Base-by-base conservation (phyloP, 768 basidiomycete genomes). In the Lentinula detonsa region DNA sequence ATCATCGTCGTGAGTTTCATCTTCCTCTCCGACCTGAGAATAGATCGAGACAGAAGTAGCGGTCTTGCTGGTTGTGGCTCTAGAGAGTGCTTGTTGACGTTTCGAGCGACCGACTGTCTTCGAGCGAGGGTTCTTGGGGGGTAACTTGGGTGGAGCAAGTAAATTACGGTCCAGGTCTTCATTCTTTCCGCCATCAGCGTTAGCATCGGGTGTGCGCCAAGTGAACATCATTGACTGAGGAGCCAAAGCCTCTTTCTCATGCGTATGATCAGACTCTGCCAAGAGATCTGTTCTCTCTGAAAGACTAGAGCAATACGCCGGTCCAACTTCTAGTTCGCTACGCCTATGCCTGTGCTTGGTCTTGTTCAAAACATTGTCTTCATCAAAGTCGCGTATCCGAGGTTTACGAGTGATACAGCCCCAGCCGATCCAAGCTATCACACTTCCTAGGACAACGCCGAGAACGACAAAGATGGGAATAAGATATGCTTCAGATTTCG, bases 391-490 rank as follows among this genome's bases (percentile, higher is more conserved):
- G 9, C 37, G 35, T 21, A 50, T 33, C 6, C 58, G 45, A 15
- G 64, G 64, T 52, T 63, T 63, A 16, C 64, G 64, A 37, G 62
- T 65, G 18, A 55, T 45, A 37, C 62, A 65, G 10, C 64, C 64
- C 60, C 62, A 65, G 2, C 37, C 60, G 18, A 65, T 54, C 64
- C 63, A 67, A 16, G 65, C 67, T 23, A 52, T 46, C 13, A 59
- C 58, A 13, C 65, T 61, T 18, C 67, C 67, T 7, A 67, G 16
- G 33, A 65, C 31, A 6, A 63, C 40, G 10, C 66, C 67, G 28
- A 67, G 21, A 40, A 67, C 23, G 42, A 62, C 59, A 18, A 62
- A 63, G 0, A 68, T 49, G 10, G 66, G 66, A 8, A 63, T 58
- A 18, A 68, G 62, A 43, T 60, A 65, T 21, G 46, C 46, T 37